Conservation (phyloP, 2,329 filamentous ascomycete genomes). For the Fusarium neocosmosporiellum region DNA sequence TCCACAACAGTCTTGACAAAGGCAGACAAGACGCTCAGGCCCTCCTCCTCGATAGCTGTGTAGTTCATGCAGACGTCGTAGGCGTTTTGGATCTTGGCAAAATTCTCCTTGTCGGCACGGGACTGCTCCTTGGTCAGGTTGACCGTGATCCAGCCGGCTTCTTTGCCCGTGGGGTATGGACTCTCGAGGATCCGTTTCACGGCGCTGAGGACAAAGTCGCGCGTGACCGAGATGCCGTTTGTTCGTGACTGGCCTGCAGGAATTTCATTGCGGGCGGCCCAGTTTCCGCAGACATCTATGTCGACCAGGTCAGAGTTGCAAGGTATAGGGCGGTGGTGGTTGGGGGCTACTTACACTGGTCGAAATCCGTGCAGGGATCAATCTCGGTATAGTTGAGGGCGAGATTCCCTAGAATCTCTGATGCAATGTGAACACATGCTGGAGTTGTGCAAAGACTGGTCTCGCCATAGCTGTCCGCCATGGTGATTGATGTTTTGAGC, state of each 20-base stretch:
- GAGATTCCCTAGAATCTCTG: conserved; percentile 44
- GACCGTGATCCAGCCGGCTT: conserved; percentile 20
- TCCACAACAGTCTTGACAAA: conserved; percentile 57
- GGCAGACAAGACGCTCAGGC: conserved; percentile 65
- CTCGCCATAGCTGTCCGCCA: neutral
- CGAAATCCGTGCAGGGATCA: conserved; percentile 77
- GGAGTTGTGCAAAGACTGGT: conserved; percentile 36
- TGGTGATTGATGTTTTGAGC: neutral
- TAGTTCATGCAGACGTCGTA: conserved; percentile 77
- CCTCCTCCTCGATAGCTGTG: conserved; percentile 63
- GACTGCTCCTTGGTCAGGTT: conserved; percentile 48
- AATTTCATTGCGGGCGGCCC: conserved; percentile 72
- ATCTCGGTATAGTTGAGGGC: conserved; percentile 65
- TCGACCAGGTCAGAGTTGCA: neutral
- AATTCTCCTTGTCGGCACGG: conserved; percentile 68
- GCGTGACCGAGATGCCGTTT: neutral
- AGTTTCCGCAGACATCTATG: conserved; percentile 70
- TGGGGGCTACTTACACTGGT: conserved; percentile 57
- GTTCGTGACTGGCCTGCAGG: conserved; percentile 65
- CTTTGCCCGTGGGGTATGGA: conserved; percentile 68
- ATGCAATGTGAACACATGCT: conserved; percentile 47
- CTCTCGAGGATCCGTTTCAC: conserved; percentile 48
- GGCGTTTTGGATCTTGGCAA: conserved; percentile 71
- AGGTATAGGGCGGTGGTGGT: neutral
- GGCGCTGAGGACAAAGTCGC: neutral